phyloP scores from a whole-genome alignment of 176 grass and related monocot genomes.

The Aegilops umbellulata region DNA sequence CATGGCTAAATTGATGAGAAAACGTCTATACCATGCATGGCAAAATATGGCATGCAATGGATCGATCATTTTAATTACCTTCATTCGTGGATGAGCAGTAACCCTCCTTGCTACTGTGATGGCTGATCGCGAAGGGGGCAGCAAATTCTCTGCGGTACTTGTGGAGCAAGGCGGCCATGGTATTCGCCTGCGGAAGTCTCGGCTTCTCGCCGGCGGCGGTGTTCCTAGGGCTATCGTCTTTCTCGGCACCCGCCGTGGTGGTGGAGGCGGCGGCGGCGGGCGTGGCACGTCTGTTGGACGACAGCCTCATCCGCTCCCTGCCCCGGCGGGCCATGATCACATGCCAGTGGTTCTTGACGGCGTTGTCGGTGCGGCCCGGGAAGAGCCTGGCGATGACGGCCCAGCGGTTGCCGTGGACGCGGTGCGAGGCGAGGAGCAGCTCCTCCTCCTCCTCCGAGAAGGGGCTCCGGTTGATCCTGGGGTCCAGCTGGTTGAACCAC shows the following conservation, averaged over 20 bases:
- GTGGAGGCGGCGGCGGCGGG: background rate
- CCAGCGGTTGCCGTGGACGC: constrained; percentile 86
- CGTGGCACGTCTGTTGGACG: background rate
- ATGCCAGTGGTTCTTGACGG: constrained; percentile 99
- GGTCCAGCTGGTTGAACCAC: constrained; percentile 98
- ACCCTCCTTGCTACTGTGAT: constrained; percentile 31
- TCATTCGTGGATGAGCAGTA: constrained; percentile 44
- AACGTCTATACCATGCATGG: background rate
- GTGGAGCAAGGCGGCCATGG: constrained; percentile 49
- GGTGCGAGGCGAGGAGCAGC: constrained; percentile 74
- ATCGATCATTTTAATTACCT: constrained; percentile 44
- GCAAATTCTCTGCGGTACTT: constrained; percentile 55
- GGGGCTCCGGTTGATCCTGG: constrained; percentile 81
- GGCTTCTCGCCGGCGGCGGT: background rate
- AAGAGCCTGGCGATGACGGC: constrained; percentile 88
- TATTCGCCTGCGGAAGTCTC: constrained; percentile 9
- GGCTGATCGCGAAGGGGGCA: constrained; percentile 40
- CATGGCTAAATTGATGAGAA: background rate
- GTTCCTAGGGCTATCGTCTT: constrained; percentile 25
- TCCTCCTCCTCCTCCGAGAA: constrained; percentile 93
- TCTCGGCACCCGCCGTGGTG: background rate
- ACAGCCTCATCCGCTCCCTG: constrained; percentile 46
- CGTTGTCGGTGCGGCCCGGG: constrained; percentile 96
- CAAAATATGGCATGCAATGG: too few species aligned
- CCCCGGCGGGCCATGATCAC: constrained; percentile 86